phyloP scores from a whole-genome alignment of 768 basidiomycete genomes.

The Cyclocybe cylindracea region DNA sequence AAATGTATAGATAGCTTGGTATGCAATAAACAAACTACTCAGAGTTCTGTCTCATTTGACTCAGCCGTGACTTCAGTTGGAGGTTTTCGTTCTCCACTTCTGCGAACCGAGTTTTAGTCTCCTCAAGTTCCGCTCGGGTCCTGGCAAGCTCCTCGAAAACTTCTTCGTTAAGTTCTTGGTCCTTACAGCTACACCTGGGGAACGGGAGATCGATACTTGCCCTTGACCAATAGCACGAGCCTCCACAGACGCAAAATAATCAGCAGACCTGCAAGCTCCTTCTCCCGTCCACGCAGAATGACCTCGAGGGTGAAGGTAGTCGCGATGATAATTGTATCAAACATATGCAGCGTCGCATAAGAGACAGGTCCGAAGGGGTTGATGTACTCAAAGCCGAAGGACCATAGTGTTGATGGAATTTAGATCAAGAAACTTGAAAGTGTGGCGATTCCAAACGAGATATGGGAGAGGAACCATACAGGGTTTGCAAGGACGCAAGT shows the following conservation, averaged over 20 bases:
- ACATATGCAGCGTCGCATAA: slow-evolving; percentile 67
- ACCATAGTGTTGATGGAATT: slow-evolving; percentile 71
- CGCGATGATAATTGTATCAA: slow-evolving; percentile 72
- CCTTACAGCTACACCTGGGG: slow-evolving; percentile 71
- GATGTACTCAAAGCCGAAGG: slow-evolving; percentile 62
- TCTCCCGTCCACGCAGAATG: slow-evolving; percentile 63
- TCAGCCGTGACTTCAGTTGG: slow-evolving; percentile 44
- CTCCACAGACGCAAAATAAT: slow-evolving; percentile 81
- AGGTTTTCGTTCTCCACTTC: slow-evolving; percentile 55
- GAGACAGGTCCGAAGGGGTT: slow-evolving; percentile 56
- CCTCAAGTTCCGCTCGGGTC: slow-evolving; percentile 49
- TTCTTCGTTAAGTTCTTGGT: slow-evolving; percentile 71
- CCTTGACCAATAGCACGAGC: slow-evolving; percentile 69
- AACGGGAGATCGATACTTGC: slow-evolving; percentile 20
- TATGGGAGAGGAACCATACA: no score
- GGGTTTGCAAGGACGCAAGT: slow-evolving; percentile 71
- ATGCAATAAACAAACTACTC: neutral
- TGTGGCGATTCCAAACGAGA: slow-evolving; percentile 69
- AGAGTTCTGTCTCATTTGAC: neutral
- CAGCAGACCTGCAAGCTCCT: slow-evolving; percentile 70
- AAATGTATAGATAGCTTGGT: neutral
- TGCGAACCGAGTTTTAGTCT: slow-evolving; percentile 42
- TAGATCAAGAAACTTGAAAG: slow-evolving; percentile 79
- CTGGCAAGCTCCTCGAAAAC: slow-evolving; percentile 47
- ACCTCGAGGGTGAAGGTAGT: slow-evolving; percentile 76